Base-by-base conservation (phyloP, 2,329 filamentous ascomycete genomes). In the Aspergillus caelatus region DNA sequence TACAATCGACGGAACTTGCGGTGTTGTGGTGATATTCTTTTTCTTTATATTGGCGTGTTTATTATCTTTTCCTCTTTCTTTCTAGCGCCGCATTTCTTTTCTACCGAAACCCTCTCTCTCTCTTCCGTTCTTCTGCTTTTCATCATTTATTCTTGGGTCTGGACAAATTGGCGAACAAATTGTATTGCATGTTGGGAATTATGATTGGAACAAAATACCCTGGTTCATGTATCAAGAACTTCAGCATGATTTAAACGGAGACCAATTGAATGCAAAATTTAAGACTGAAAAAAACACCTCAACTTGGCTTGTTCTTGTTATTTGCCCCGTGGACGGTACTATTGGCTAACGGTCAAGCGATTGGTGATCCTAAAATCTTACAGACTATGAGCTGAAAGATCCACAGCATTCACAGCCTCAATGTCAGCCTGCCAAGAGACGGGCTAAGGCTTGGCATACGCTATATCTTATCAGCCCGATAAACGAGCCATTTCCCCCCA, bases 401-500 rank as follows among this genome's bases (percentile, higher is more conserved):
- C 5, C 5, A 7, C 32, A 26, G 9, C 23, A 4, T 12, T 48
- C 45, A 48, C 60, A 57, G 63, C 63, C 63, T 65, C 61, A 50
- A 54, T 39, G 9, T 26, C 32, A 55, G 52, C 52, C 34, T 55
- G 52, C 52, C 52, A 55, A 55, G 52, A 26, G 45, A 32, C 28
- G 28, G 48, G 14, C 2, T 11, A 6, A 46, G 43, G 23, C 63
- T 65, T 62, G 57, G 60, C 57, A 30, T 3, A 11, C 14, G 30
- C 11, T 52, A 14, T 39, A 14, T 59, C 26, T 21, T 21, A 41
- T 52, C 28, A n/a, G 26, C 28, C 28, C 16, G 28, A 32, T 52
- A 14, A 14, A 14, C 23, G 21, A 26, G 6, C 23, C 10, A 4
- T 26, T 9, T 3, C 45, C 45, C 48, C 8, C 0, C 46, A 8